phyloP scores from a whole-genome alignment of 441 rosid species.

The Aquilaria agallochum region DNA sequence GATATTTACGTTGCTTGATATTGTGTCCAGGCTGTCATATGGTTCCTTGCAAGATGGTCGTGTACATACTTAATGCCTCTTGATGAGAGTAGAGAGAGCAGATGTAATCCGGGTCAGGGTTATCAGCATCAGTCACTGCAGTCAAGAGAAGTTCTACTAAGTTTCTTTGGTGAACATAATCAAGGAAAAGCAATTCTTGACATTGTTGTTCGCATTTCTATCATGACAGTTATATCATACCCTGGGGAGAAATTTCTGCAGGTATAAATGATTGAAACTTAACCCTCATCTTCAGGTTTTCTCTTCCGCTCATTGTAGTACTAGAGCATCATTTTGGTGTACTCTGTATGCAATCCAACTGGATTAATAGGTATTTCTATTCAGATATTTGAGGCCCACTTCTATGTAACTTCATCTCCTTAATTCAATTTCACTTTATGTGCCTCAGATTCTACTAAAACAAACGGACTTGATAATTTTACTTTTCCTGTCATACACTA shows the following conservation, averaged over 20 bases:
- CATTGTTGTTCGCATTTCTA: conserved; percentile 73
- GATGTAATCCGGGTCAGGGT: conserved; percentile 41
- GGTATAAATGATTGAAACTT: conserved; percentile 35
- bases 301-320: background rate
- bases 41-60: conserved; percentile 98
- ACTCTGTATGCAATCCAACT: background rate
- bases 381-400: too few species aligned
- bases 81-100: conserved; percentile 45
- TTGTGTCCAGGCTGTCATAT: conserved; percentile 72
- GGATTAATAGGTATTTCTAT: too few species aligned
- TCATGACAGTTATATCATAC: conserved; percentile 76
- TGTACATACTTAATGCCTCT: conserved; percentile 71
- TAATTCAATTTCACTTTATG: too few species aligned
- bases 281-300: conserved; percentile 9
- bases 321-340: background rate
- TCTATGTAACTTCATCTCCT: too few species aligned
- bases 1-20: conserved; percentile 6
- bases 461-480: too few species aligned
- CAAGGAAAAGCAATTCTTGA: conserved; percentile 84
- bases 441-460: too few species aligned
- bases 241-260: conserved; percentile 97
- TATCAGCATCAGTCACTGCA: conserved; percentile 45
- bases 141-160: conserved; percentile 55
- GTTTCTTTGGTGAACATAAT: conserved; percentile 74
- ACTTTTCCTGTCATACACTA: too few species aligned